These are phyloP conservation scores for Tuber umbilicatum DNA, from an alignment of 495 filamentous ascomycete genomes.

Conservation along the genomic window DNA sequence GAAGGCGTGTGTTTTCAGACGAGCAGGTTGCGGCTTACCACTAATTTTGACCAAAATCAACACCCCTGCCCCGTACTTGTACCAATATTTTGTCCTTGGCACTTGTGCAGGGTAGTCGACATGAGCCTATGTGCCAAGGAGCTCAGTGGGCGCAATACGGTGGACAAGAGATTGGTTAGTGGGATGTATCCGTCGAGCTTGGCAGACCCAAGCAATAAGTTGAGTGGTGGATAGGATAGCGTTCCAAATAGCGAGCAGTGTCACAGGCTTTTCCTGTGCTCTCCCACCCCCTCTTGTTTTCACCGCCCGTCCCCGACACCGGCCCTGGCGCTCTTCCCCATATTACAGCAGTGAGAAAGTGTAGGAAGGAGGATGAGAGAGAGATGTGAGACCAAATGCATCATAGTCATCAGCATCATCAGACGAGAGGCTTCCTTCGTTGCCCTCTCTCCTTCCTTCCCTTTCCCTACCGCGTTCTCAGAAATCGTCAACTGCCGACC, in stretches of 20 bases:
- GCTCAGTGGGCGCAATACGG: slow-evolving; percentile 15
- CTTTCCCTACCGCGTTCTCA: slow-evolving; percentile 20
- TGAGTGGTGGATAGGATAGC: slow-evolving; percentile 28
- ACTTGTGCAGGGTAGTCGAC: slow-evolving; percentile 9
- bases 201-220: slow-evolving; percentile 26
- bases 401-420: background rate
- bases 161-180: slow-evolving; percentile 23
- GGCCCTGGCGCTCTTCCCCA: slow-evolving; percentile 12
- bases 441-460: slow-evolving; percentile 27
- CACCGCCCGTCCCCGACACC: slow-evolving; percentile 29
- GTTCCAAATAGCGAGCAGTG: slow-evolving; percentile 27
- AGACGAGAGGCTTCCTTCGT: slow-evolving; percentile 20
- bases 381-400: background rate
- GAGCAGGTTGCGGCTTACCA: no score
- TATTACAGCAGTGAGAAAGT: background rate
- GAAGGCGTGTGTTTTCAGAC: no score
- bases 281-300: slow-evolving; percentile 5
- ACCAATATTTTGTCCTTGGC: no score
- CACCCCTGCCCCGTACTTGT: no score
- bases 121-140: slow-evolving; percentile 26
- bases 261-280: slow-evolving; percentile 15
- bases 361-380: background rate
- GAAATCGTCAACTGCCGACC: slow-evolving; percentile 34
- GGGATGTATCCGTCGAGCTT: slow-evolving; percentile 28
- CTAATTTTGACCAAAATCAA: no score